Evolutionary conservation across 2,329 filamentous ascomycete genomes (phyloP).

Genomic region (Botrytis elliptica): DNA sequence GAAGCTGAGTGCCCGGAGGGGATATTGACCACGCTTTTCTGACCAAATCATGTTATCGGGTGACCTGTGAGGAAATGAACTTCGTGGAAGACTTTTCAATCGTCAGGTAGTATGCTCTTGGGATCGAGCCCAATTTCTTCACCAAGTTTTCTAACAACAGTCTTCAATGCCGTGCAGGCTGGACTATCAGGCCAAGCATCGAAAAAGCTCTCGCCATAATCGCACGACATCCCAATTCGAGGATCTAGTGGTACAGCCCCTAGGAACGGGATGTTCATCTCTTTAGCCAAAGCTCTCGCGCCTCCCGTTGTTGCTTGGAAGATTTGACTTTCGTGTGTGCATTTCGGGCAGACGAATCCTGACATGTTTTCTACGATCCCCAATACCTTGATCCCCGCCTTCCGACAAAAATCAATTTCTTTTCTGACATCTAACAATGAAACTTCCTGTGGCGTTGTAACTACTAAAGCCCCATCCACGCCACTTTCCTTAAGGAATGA

Average conservation of each 20-base stretch:
- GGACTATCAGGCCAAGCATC: slow-evolving; percentile 92
- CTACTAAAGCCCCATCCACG: slow-evolving; percentile 88
- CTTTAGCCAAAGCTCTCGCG: slow-evolving; percentile 73
- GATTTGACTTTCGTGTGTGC: slow-evolving; percentile 77
- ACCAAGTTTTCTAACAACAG: slow-evolving; percentile 73
- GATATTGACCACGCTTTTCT: background rate
- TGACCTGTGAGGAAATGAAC: background rate
- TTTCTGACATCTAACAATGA: slow-evolving; percentile 89
- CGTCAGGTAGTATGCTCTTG: slow-evolving; percentile 13
- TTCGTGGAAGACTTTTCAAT: slow-evolving; percentile 6
- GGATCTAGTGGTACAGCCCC: slow-evolving; percentile 90
- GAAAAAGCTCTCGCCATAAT: slow-evolving; percentile 96
- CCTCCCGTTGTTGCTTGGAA: slow-evolving; percentile 92
- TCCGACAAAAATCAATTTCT: slow-evolving; percentile 96
- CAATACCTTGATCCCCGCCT: slow-evolving; percentile 84
- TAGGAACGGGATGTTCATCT: slow-evolving; percentile 85
- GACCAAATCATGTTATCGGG: background rate
- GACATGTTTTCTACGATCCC: slow-evolving; percentile 98
- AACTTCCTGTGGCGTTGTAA: slow-evolving; percentile 95
- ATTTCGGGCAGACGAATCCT: slow-evolving; percentile 93
- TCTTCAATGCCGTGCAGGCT: slow-evolving; percentile 76
- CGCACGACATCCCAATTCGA: slow-evolving; percentile 91
- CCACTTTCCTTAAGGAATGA: slow-evolving; percentile 86
- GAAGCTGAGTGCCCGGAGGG: background rate
- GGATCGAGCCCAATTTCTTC: slow-evolving; percentile 54